These are phyloP conservation scores for Lachnellula subtilissima DNA, from an alignment of 2,329 filamentous ascomycete genomes.

Conservation along the genomic window DNA sequence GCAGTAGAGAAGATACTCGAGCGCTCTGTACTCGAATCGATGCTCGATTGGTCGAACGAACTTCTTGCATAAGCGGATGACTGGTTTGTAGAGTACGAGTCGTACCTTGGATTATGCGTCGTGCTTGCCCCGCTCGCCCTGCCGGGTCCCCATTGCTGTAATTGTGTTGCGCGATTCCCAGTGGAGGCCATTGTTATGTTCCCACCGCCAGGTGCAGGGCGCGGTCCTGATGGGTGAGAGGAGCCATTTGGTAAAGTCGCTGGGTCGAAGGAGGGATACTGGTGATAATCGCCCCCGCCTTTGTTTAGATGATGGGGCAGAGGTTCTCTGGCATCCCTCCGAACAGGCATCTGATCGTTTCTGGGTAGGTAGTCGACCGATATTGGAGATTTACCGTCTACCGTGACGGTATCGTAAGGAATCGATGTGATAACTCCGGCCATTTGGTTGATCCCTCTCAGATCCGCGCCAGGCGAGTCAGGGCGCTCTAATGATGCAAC, in stretches of 20 bases:
- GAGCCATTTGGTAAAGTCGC: slow-evolving; percentile 44
- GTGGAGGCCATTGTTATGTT: slow-evolving; percentile 69
- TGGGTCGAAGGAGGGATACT: slow-evolving; percentile 73
- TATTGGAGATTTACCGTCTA: slow-evolving; percentile 65
- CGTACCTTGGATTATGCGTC: slow-evolving; percentile 55
- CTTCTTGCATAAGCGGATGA: slow-evolving; percentile 33
- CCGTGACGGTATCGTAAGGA: slow-evolving; percentile 68
- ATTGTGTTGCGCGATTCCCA: slow-evolving; percentile 63
- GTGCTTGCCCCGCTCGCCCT: slow-evolving; percentile 50
- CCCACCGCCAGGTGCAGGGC: slow-evolving; percentile 51
- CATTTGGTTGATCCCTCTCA: slow-evolving; percentile 62
- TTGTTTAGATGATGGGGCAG: slow-evolving; percentile 82
- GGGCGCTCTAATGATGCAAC: slow-evolving; percentile 66
- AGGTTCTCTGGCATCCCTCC: slow-evolving; percentile 54
- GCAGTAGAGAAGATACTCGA: slow-evolving; percentile 52
- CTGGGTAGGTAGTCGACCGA: slow-evolving; percentile 69
- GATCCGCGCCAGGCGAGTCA: slow-evolving; percentile 55
- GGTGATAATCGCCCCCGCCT: slow-evolving; percentile 73
- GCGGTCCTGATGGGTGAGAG: slow-evolving; percentile 55
- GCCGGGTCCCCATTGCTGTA: slow-evolving; percentile 70
- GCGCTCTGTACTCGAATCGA: slow-evolving; percentile 56
- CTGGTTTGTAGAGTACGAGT: slow-evolving; percentile 49
- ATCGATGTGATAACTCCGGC: slow-evolving; percentile 84
- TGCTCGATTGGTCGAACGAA: slow-evolving; percentile 60
- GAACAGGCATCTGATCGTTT: slow-evolving; percentile 56